Conservation (phyloP, 148 eudicot species). For the Fagopyrum esculentum region DNA sequence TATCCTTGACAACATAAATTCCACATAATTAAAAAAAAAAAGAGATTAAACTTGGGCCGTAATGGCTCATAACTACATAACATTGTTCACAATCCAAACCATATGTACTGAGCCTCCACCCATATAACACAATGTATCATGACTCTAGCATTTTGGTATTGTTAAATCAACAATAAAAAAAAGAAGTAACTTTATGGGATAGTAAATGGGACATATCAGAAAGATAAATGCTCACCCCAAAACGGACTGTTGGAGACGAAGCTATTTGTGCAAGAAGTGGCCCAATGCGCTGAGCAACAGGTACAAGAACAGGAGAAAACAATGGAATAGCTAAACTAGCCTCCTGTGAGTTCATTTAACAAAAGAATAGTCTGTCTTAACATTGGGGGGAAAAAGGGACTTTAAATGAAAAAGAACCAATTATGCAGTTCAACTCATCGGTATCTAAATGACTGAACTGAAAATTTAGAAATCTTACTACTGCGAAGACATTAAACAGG, state of each 20-base stretch:
- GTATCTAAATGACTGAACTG: not conserved
- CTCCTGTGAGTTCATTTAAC: conserved; percentile 40
- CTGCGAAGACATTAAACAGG: not conserved
- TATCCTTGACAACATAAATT: not conserved
- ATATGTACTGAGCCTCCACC: too few species aligned
- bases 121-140: too few species aligned
- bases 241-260: conserved; percentile 70
- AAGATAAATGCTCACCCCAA: conserved; percentile 51
- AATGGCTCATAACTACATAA: not conserved
- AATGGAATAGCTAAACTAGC: conserved; percentile 80
- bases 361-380: not conserved
- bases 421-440: not conserved
- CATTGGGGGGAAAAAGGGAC: not conserved
- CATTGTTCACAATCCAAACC: too few species aligned
- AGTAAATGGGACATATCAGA: not conserved
- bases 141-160: too few species aligned
- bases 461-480: not conserved
- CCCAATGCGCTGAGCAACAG: conserved; percentile 82
- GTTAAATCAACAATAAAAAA: too few species aligned
- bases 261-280: conserved; percentile 72
- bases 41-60: not conserved
- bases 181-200: too few species aligned
- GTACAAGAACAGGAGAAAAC: conserved; percentile 80
- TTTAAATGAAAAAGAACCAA: not conserved
- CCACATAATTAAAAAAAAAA: not conserved